These are phyloP conservation scores for Arxiozyma slooffiae DNA, from an alignment of 1,139 yeast genomes.

Conservation along the genomic window DNA sequence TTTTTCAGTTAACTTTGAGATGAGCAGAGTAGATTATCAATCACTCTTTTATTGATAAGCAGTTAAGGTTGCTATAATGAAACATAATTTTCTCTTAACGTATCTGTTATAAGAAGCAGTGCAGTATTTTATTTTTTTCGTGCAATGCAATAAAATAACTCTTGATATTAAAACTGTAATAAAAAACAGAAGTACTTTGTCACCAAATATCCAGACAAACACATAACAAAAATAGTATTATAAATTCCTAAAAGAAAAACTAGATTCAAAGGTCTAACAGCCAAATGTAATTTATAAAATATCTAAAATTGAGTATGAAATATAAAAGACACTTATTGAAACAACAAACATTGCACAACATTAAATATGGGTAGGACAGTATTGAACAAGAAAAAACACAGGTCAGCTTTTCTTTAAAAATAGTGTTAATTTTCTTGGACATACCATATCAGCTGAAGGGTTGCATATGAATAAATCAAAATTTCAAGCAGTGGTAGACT, in stretches of 20 bases:
- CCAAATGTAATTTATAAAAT: constrained; percentile 81
- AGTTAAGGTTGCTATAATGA: background rate
- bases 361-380: constrained; percentile 99
- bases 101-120: constrained; percentile 65
- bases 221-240: constrained; percentile 79
- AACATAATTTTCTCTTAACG: background rate
- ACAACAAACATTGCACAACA: constrained; percentile 99
- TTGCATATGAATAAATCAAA: too few relatives aligned
- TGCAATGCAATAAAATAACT: too few relatives aligned
- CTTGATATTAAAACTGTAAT: too few relatives aligned
- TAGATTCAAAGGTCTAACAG: constrained; percentile 79
- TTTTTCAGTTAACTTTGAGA: background rate
- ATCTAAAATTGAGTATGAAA: constrained; percentile 55
- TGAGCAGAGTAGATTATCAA: background rate
- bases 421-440: too few relatives aligned
- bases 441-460: too few relatives aligned
- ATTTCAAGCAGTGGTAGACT: too few relatives aligned
- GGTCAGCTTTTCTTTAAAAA: too few relatives aligned
- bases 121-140: too few relatives aligned
- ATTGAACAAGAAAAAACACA: constrained; percentile 85
- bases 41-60: background rate
- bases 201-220: too few relatives aligned
- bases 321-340: constrained; percentile 67
- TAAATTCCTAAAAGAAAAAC: constrained; percentile 63
- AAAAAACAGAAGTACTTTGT: too few relatives aligned